These are phyloP conservation scores for Ministeria vibrans DNA, from an alignment of 78 protist genomes.

Conservation along the genomic window DNA sequence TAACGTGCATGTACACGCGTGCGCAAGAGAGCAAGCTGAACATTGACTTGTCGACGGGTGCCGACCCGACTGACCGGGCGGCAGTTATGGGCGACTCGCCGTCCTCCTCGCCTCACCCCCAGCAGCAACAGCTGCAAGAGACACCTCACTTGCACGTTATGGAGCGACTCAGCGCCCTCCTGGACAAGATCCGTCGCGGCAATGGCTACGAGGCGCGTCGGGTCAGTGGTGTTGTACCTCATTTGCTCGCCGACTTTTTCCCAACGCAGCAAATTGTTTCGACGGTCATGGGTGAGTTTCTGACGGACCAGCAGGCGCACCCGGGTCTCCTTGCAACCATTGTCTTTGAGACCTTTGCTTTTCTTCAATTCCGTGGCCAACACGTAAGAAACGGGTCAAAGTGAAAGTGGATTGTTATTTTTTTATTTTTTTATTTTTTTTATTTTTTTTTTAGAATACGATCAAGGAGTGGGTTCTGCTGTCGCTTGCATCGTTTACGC, in stretches of 20 bases:
- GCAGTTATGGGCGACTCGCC: no score
- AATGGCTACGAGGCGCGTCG: neutral
- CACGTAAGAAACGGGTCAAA: no score
- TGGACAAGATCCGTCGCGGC: neutral
- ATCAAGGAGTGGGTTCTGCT: neutral
- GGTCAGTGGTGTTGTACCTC: neutral
- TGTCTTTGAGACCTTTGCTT: neutral
- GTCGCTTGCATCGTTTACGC: neutral
- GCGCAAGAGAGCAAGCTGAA: neutral
- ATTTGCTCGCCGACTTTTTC: neutral
- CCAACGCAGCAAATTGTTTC: conserved; percentile 1
- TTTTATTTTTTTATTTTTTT: no score
- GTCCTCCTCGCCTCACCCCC: no score
- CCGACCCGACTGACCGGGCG: neutral
- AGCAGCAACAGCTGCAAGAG: no score
- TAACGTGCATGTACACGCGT: neutral
- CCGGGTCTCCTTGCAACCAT: neutral
- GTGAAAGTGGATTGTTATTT: no score
- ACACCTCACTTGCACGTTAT: neutral
- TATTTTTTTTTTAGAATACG: no score
- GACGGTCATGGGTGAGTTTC: conserved; percentile 3
- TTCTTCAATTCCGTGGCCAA: neutral
- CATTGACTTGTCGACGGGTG: neutral
- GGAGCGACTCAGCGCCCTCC: neutral
- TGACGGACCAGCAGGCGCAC: conserved; percentile 5